Evolutionary conservation across 202 grass and related monocot genomes (phyloP).

Genomic region (Musa balbisiana): DNA sequence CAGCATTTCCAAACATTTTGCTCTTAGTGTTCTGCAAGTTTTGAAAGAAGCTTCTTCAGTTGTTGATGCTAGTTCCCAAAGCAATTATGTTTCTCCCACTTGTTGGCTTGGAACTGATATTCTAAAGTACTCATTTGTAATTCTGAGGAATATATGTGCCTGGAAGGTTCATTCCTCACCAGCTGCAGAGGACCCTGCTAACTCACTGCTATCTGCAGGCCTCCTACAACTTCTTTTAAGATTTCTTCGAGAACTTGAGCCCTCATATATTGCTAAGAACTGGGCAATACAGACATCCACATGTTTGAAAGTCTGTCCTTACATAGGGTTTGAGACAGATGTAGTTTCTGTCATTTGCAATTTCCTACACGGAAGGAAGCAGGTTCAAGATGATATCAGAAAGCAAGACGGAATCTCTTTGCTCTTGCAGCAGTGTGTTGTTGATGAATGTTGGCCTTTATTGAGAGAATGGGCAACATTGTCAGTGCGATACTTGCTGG

Average conservation of each 20-base stretch:
- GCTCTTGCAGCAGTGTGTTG: constrained; percentile 62
- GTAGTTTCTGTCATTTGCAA: constrained; percentile 64
- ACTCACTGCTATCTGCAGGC: constrained; percentile 43
- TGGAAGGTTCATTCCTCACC: constrained; percentile 44
- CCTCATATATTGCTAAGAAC: constrained; percentile 48
- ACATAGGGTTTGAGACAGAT: constrained; percentile 71
- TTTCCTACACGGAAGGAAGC: constrained; percentile 56
- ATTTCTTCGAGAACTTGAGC: constrained; percentile 59
- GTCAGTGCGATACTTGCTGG: constrained; percentile 62
- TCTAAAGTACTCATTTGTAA: constrained; percentile 59
- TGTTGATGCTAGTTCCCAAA: constrained; percentile 44
- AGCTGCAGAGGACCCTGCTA: constrained; percentile 31
- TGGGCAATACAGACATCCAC: constrained; percentile 30
- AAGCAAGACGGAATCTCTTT: constrained; percentile 43
- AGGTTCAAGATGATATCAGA: constrained; percentile 71
- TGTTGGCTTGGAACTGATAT: constrained; percentile 37
- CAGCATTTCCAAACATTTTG: constrained; percentile 37
- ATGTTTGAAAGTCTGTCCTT: constrained; percentile 46
- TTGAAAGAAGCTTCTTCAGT: constrained; percentile 36
- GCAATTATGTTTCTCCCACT: constrained; percentile 35
- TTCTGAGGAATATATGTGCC: constrained; percentile 73
- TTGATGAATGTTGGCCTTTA: constrained; percentile 65
- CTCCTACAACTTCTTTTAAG: constrained; percentile 49
- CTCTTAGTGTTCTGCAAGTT: constrained; percentile 42
- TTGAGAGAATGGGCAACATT: constrained; percentile 78